Conservation (phyloP, 768 basidiomycete species). For the Scleroderma citrinum region DNA sequence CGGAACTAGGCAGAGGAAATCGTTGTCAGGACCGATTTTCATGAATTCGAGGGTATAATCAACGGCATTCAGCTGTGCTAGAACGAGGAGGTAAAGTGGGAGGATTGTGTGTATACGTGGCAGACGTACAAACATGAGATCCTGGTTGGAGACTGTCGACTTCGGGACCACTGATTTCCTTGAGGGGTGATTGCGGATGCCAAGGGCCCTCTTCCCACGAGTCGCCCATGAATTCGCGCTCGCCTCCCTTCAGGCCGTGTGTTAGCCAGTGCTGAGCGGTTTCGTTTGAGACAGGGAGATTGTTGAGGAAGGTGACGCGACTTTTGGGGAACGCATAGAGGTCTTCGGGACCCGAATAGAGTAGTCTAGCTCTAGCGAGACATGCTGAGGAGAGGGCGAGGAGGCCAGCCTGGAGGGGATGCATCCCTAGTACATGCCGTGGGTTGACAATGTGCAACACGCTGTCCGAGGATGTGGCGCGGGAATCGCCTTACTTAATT, state of each 20-base stretch:
- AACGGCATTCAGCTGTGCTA: constrained; percentile 20
- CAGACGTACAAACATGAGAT: constrained; percentile 34
- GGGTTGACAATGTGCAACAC: neutral
- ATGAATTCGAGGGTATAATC: constrained; percentile 64
- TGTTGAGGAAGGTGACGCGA: constrained; percentile 72
- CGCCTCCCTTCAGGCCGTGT: constrained; percentile 68
- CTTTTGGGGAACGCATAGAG: constrained; percentile 78
- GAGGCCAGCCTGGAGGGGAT: constrained; percentile 4
- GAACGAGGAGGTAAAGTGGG: constrained; percentile 9
- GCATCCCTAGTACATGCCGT: constrained; percentile 11
- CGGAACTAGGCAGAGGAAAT: constrained; percentile 78
- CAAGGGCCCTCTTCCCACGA: constrained; percentile 41
- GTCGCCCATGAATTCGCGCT: constrained; percentile 70
- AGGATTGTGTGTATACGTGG: constrained; percentile 10
- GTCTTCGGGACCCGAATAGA: constrained; percentile 76
- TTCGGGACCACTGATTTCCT: constrained; percentile 57
- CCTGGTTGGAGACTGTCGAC: constrained; percentile 22
- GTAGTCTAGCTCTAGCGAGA: constrained; percentile 27
- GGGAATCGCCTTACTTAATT: constrained; percentile 19
- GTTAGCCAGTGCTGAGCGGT: constrained; percentile 73
- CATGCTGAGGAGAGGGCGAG: constrained; percentile 14
- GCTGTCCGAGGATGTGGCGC: constrained; percentile 6
- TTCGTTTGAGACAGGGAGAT: constrained; percentile 64
- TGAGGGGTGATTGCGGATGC: constrained; percentile 36
- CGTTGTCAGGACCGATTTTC: constrained; percentile 62